Evolutionary conservation across 805 yeast genomes (phyloP), one percentile per base, ranked within the genome.

Genomic region (Henningerozyma blattae): DNA sequence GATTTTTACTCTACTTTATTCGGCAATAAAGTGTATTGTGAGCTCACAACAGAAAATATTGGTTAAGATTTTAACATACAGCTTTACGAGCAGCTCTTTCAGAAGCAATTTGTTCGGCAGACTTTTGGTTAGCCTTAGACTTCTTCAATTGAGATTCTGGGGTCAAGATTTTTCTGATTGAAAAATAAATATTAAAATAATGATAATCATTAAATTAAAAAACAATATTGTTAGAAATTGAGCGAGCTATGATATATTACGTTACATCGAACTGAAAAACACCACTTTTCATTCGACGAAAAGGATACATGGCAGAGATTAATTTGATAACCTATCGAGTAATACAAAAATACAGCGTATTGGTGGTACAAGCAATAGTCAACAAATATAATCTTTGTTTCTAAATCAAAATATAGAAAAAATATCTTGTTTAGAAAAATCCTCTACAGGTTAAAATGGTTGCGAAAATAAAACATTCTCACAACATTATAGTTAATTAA

Each of bases 71-170:
- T 28, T 22, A 48, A 81, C 94, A 65, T 80, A 82, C 94, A 59
- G 75, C 76, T 67, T 75, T 72, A 65, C 85, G 73, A 49, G 77
- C 80, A 60, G 66, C 70, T 69, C 75, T 78, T 61, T 75, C 87
- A 58, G 84, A 86, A 62, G 83, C 77, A 58, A 79, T 72, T 65
- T 76, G 73, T 61, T 76, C 82, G 51, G 77, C 72, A 56, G 75
- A 67, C 75, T 80, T 79, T 59, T 77, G 76, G 62, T 75, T 72
- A 65, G 80, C 75, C 72, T 79, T 74, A 56, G 78, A 64, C 73
- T 79, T 77, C 77, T 82, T 82, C 66, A 77, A 67, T 64, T 77
- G 79, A 62, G 91, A 67, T 76, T 82, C 94, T 75, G 94, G 94
- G 47, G 64, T 64, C 47, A 64, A 59, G 52, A 65, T 52, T 56